Conservation (phyloP, 2,329 filamentous ascomycete genomes). For the Colletotrichum sp. region DNA sequence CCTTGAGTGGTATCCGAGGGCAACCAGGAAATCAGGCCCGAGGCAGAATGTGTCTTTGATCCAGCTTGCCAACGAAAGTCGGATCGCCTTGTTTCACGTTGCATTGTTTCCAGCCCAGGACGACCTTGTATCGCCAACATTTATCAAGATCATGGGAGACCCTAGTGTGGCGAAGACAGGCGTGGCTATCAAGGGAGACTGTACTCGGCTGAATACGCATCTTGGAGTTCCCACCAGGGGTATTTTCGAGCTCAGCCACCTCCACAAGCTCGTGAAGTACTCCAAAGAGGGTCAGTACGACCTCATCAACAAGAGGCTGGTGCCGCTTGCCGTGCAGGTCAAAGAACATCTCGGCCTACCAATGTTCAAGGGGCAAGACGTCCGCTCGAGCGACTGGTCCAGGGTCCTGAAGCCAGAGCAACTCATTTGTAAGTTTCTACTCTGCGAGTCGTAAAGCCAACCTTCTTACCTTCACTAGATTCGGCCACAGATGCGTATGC, state of each 20-base stretch:
- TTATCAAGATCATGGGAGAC: constrained; percentile 77
- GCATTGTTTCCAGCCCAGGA: constrained; percentile 61
- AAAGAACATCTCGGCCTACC: constrained; percentile 75
- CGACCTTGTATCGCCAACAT: constrained; percentile 72
- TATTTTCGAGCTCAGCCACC: constrained; percentile 81
- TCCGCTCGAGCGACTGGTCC: constrained; percentile 80
- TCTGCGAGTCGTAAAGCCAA: background rate
- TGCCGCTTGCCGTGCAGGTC: constrained; percentile 73
- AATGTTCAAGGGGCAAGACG: constrained; percentile 72
- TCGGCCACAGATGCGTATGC: constrained; percentile 87
- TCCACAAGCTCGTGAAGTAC: constrained; percentile 79
- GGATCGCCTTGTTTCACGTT: constrained; percentile 83
- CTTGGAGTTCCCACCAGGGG: constrained; percentile 70
- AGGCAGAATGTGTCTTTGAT: constrained; percentile 80
- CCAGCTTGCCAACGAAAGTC: constrained; percentile 79
- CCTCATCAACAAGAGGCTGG: constrained; percentile 69
- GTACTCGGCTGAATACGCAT: constrained; percentile 69
- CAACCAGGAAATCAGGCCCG: constrained; percentile 50
- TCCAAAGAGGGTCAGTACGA: constrained; percentile 54
- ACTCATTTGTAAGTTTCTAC: constrained; percentile 64
- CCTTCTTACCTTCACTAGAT: constrained; percentile 53
- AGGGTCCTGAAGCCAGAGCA: constrained; percentile 66
- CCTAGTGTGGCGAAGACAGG: constrained; percentile 75
- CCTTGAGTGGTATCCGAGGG: constrained; percentile 77
- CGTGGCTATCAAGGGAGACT: constrained; percentile 76